These are phyloP conservation scores for Talaromyces marneffei DNA, from an alignment of 2,329 filamentous ascomycete genomes.

Conservation along the genomic window DNA sequence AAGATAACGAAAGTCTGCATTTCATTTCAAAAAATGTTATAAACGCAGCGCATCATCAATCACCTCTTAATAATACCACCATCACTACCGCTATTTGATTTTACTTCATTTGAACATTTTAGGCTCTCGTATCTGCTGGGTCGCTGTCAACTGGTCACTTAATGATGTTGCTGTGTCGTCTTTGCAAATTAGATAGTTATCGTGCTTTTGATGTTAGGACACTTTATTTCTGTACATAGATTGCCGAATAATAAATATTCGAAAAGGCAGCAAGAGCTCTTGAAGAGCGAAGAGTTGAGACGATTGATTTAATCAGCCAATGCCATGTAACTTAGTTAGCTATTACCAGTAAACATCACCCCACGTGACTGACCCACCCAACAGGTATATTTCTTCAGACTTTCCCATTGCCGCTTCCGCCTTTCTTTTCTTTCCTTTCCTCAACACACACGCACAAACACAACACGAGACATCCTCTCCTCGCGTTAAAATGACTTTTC, in stretches of 20 bases:
- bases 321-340: too few species aligned
- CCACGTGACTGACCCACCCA: conserved; percentile 1
- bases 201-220: not conserved
- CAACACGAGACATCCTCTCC: not conserved
- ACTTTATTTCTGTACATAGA: conserved; percentile 5
- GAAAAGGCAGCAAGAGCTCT: too few species aligned
- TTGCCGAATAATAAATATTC: conserved; percentile 1
- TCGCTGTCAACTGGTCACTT: not conserved
- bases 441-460: too few species aligned
- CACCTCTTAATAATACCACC: not conserved
- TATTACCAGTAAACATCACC: not conserved
- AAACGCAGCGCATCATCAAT: not conserved
- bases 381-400: conserved; percentile 4
- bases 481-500: not conserved
- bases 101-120: not conserved
- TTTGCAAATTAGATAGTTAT: not conserved
- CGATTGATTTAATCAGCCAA: not conserved
- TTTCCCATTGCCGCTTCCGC: not conserved
- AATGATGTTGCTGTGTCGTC: conserved; percentile 1
- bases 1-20: not conserved
- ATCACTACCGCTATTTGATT: not conserved
- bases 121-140: not conserved
- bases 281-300: not conserved
- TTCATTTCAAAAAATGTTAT: not conserved
- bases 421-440: not conserved